A percentile compares a stretch with the other conserved stretches of the same genome.
phyloP scores from a whole-genome alignment of 495 filamentous ascomycete genomes.

The Glarea lozoyensis region DNA sequence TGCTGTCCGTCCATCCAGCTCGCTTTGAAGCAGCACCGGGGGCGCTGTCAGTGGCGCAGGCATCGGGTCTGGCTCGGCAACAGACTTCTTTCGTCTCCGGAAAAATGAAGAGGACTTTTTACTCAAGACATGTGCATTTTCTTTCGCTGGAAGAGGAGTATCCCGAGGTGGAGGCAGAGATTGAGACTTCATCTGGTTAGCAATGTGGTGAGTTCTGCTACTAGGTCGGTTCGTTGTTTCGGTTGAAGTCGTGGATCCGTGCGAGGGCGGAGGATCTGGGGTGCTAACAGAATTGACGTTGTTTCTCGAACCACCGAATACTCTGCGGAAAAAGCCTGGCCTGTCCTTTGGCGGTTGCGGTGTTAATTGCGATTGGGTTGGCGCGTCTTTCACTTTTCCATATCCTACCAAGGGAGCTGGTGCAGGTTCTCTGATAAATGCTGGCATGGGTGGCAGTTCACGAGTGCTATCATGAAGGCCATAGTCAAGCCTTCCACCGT shows the following conservation, averaged over 20 bases:
- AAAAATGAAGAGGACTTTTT: constrained; percentile 95
- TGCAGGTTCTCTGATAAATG: constrained; percentile 24
- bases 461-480: constrained; percentile 14
- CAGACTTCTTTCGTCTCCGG: constrained; percentile 81
- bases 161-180: constrained; percentile 34
- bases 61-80: constrained; percentile 42
- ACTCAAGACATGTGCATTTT: constrained; percentile 45
- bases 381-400: constrained; percentile 43
- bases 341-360: constrained; percentile 42
- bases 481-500: constrained; percentile 12
- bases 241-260: constrained; percentile 18
- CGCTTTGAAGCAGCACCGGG: constrained; percentile 25
- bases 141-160: constrained; percentile 30
- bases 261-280: constrained; percentile 30
- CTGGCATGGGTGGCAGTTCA: constrained; percentile 20
- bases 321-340: constrained; percentile 84
- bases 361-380: constrained; percentile 19
- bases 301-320: constrained; percentile 51
- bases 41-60: constrained; percentile 28
- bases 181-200: constrained; percentile 29
- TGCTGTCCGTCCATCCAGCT: constrained; percentile 1
- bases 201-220: constrained; percentile 25
- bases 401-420: constrained; percentile 48
- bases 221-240: constrained; percentile 19
- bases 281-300: constrained; percentile 28